Conservation (phyloP, 2,329 filamentous ascomycete species). For the Phaeosphaeria sp. region DNA sequence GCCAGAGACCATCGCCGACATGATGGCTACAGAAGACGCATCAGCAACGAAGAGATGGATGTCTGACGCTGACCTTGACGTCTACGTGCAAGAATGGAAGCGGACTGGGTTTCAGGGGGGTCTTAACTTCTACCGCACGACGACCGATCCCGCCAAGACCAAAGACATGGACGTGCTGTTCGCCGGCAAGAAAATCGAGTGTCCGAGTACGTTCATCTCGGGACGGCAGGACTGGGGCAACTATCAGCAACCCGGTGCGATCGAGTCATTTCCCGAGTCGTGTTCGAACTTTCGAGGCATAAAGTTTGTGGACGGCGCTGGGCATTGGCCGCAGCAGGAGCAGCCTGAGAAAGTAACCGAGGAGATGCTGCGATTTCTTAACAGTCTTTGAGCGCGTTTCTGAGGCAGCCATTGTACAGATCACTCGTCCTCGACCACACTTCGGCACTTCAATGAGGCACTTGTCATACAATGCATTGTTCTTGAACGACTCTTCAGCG, state of each 20-base stretch:
- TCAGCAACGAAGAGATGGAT: constrained; percentile 62
- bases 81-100: constrained; percentile 67
- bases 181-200: constrained; percentile 66
- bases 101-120: constrained; percentile 71
- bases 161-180: constrained; percentile 63
- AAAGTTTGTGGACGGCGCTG: constrained; percentile 64
- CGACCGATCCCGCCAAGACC: constrained; percentile 58
- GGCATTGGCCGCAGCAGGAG: constrained; percentile 76
- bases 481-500: too few species aligned
- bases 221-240: constrained; percentile 72
- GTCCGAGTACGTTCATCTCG: constrained; percentile 68
- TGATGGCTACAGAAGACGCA: constrained; percentile 62
- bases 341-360: constrained; percentile 62
- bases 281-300: constrained; percentile 63
- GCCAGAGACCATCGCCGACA: constrained; percentile 62
- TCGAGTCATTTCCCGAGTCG: constrained; percentile 63
- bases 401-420: background rate
- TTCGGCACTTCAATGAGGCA: too few species aligned
- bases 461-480: too few species aligned
- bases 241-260: constrained; percentile 69
- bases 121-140: constrained; percentile 71
- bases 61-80: constrained; percentile 61
- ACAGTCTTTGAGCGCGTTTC: constrained; percentile 10
- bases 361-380: constrained; percentile 56
- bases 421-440: too few species aligned